phyloP scores from a whole-genome alignment of 768 basidiomycete genomes.

The Mrakia blollopis region DNA sequence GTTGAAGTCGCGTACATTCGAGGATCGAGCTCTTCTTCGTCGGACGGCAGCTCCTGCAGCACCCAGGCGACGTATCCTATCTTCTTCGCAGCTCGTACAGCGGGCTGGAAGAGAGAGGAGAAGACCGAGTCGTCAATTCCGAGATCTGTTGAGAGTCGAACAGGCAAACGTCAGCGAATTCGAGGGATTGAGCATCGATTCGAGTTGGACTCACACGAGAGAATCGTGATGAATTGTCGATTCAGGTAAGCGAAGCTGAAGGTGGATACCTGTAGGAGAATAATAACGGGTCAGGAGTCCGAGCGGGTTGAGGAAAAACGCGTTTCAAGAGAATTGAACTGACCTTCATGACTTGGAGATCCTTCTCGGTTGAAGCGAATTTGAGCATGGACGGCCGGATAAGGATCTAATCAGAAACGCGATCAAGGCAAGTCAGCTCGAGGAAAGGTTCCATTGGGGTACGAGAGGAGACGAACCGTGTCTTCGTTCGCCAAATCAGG shows the following conservation, averaged over 20 bases:
- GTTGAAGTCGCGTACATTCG: background rate
- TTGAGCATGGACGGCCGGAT: slow-evolving; percentile 40
- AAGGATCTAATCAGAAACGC: slow-evolving; percentile 31
- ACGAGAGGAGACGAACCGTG: too few relatives aligned
- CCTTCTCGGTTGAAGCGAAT: slow-evolving; percentile 37
- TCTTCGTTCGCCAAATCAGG: slow-evolving; percentile 28
- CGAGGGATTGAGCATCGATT: too few relatives aligned
- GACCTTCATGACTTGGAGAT: slow-evolving; percentile 43
- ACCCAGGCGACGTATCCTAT: background rate
- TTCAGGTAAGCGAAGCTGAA: slow-evolving; percentile 42
- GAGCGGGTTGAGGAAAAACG: background rate
- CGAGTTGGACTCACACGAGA: slow-evolving; percentile 28
- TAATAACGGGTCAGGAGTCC: background rate
- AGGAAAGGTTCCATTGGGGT: too few relatives aligned
- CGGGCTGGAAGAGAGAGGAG: slow-evolving; percentile 39
- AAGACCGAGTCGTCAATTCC: slow-evolving; percentile 39
- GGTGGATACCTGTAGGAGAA: slow-evolving; percentile 37
- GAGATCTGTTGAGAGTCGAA: slow-evolving; percentile 11
- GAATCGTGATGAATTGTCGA: slow-evolving; percentile 44
- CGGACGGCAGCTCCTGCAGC: background rate
- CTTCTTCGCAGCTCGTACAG: slow-evolving; percentile 32
- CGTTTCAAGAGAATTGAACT: slow-evolving; percentile 17
- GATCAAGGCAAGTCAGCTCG: too few relatives aligned
- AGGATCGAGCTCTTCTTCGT: slow-evolving; percentile 2
- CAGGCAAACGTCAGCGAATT: too few relatives aligned